These are phyloP conservation scores for Pichia pseudocactophila DNA, from an alignment of 805 yeast genomes.

Conservation along the genomic window DNA sequence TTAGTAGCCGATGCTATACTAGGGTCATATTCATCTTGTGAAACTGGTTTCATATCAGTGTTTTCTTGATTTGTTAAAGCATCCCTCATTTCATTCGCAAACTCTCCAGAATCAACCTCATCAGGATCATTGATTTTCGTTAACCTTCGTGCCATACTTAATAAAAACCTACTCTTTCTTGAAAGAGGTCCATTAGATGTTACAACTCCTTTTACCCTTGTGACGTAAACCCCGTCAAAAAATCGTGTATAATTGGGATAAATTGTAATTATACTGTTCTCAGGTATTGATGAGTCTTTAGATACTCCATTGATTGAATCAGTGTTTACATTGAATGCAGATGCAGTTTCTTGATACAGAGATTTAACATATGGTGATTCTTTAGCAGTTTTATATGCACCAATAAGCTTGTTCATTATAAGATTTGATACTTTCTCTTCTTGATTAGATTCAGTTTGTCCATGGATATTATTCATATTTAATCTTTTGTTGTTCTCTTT, in stretches of 20 bases:
- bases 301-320: neutral
- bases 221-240: slow-evolving; percentile 33
- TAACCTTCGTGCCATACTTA: slow-evolving; percentile 62
- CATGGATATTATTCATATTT: neutral
- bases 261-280: slow-evolving; percentile 50
- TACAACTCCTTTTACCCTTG: slow-evolving; percentile 66
- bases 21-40: slow-evolving; percentile 18
- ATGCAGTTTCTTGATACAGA: slow-evolving; percentile 25
- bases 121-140: slow-evolving; percentile 31
- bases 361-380: slow-evolving; percentile 41
- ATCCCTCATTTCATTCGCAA: slow-evolving; percentile 31
- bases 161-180: slow-evolving; percentile 60
- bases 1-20: slow-evolving; percentile 11
- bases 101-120: slow-evolving; percentile 22
- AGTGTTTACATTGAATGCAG: slow-evolving; percentile 11
- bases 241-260: slow-evolving; percentile 48
- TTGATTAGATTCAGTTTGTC: neutral
- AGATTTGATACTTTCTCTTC: slow-evolving; percentile 19
- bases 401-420: slow-evolving; percentile 34
- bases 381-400: slow-evolving; percentile 41
- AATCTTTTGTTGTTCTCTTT: neutral
- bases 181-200: slow-evolving; percentile 59
- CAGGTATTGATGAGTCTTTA: slow-evolving; percentile 30
- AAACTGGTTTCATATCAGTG: neutral
- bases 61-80: slow-evolving; percentile 24